Evolutionary conservation across 768 basidiomycete genomes (phyloP).

Genomic region (Tylopilus subfusipes): DNA sequence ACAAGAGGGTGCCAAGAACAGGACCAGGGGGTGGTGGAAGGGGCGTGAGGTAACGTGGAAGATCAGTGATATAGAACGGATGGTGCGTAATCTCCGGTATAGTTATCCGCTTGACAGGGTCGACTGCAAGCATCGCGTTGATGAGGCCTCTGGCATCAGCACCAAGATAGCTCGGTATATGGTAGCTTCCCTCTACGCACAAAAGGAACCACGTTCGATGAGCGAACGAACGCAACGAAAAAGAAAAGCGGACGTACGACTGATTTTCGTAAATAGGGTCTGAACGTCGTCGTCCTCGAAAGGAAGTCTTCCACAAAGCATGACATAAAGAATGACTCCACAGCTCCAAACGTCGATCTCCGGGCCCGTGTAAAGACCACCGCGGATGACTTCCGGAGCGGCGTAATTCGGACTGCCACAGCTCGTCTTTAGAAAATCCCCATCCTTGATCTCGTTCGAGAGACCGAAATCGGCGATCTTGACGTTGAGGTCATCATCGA

Average conservation of each 20-base stretch:
- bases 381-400: slow-evolving; percentile 95
- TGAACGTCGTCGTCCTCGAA: slow-evolving; percentile 98
- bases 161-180: slow-evolving; percentile 79
- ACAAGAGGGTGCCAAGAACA: slow-evolving; percentile 68
- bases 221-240: not conserved
- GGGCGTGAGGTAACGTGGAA: slow-evolving; percentile 82
- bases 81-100: slow-evolving; percentile 87
- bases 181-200: slow-evolving; percentile 76
- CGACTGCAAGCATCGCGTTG: slow-evolving; percentile 85
- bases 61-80: slow-evolving; percentile 84
- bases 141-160: slow-evolving; percentile 77
- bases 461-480: slow-evolving; percentile 99
- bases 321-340: slow-evolving; percentile 98
- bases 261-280: slow-evolving; percentile 89
- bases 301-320: slow-evolving; percentile 91
- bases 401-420: slow-evolving; percentile 99
- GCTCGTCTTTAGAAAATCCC: slow-evolving; percentile 94
- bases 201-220: not conserved
- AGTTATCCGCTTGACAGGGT: slow-evolving; percentile 93
- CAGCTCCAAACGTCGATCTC: slow-evolving; percentile 99
- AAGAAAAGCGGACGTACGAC: slow-evolving; percentile 47
- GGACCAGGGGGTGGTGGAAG: slow-evolving; percentile 77
- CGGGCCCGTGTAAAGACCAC: slow-evolving; percentile 92
- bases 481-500: slow-evolving; percentile 82
- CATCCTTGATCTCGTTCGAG: slow-evolving; percentile 93